Percentiles rank a stretch among this genome's conserved stretches.
Conservation (phyloP, 73 alveolate species). For the Durusdinium trenchii region DNA sequence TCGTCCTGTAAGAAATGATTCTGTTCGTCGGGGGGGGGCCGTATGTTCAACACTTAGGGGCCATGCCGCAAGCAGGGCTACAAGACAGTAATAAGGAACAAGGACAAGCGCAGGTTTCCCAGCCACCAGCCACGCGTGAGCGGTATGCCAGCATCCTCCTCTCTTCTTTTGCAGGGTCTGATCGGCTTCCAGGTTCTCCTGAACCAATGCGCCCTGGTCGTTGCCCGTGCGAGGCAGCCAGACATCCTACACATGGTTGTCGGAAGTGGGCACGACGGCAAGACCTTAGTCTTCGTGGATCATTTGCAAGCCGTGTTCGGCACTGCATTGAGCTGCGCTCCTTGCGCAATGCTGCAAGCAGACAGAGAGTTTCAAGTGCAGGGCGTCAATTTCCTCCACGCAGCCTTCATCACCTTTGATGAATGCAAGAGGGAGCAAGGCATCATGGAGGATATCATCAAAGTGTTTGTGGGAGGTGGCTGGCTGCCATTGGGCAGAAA, state of each 20-base stretch:
- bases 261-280: slow-evolving; percentile 37
- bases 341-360: slow-evolving; percentile 25
- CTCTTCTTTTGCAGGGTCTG: too few relatives aligned
- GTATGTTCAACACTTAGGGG: too few relatives aligned
- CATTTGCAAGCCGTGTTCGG: slow-evolving; percentile 43
- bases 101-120: too few relatives aligned
- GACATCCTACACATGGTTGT: neutral
- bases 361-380: slow-evolving; percentile 36
- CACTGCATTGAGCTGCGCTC: neutral
- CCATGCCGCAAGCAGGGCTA: too few relatives aligned
- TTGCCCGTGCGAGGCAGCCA: slow-evolving; percentile 25
- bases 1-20: too few relatives aligned
- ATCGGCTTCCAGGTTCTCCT: slow-evolving; percentile 18
- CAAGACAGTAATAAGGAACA: too few relatives aligned
- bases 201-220: slow-evolving; percentile 2
- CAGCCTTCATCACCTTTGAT: neutral
- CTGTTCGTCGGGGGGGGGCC: too few relatives aligned
- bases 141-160: too few relatives aligned
- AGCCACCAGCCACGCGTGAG: too few relatives aligned
- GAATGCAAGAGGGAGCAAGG: slow-evolving; percentile 49
- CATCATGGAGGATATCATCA: neutral
- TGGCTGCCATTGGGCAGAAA: neutral
- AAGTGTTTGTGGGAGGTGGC: neutral
- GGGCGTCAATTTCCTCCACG: slow-evolving; percentile 17
- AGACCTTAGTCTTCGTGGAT: slow-evolving; percentile 29